Conservation (phyloP, 2,329 filamentous ascomycete species). For the Colletotrichum gigasporum region DNA sequence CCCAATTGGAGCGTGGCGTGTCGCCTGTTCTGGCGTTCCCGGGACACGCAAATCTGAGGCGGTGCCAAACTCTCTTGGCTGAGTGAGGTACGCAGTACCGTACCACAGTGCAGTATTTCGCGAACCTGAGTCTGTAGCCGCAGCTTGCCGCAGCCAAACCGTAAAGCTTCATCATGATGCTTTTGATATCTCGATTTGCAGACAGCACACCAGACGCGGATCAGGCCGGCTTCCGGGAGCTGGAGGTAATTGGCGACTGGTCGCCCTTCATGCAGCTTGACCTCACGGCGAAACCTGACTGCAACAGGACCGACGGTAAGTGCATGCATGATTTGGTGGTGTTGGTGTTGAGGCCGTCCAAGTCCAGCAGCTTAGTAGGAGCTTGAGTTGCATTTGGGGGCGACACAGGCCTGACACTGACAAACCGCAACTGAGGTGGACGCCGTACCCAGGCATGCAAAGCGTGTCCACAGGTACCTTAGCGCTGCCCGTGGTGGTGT, state of each 20-base stretch:
- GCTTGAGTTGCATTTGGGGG: neutral
- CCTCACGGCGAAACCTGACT: conserved; percentile 14
- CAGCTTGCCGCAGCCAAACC: too few species aligned
- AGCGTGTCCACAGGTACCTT: neutral
- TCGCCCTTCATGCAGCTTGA: neutral
- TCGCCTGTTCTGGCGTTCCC: conserved; percentile 3
- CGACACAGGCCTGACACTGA: neutral
- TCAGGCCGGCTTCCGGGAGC: too few species aligned
- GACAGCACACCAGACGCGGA: too few species aligned
- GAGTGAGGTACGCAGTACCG: conserved; percentile 1
- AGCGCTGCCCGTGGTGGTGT: too few species aligned
- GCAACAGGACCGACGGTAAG: neutral
- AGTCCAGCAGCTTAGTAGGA: too few species aligned
- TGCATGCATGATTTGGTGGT: conserved; percentile 2
- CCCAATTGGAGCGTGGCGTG: conserved; percentile 4
- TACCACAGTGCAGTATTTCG: too few species aligned
- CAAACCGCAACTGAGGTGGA: too few species aligned
- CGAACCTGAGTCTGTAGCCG: too few species aligned
- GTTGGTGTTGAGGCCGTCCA: neutral
- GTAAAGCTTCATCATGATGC: too few species aligned
- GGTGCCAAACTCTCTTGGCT: conserved; percentile 18
- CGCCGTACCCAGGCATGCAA: neutral
- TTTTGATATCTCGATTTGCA: too few species aligned
- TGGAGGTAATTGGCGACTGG: neutral
- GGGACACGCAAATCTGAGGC: conserved; percentile 5